Evolutionary conservation across 441 rosid genomes (phyloP).

Genomic region (Macaranga tanarius): DNA sequence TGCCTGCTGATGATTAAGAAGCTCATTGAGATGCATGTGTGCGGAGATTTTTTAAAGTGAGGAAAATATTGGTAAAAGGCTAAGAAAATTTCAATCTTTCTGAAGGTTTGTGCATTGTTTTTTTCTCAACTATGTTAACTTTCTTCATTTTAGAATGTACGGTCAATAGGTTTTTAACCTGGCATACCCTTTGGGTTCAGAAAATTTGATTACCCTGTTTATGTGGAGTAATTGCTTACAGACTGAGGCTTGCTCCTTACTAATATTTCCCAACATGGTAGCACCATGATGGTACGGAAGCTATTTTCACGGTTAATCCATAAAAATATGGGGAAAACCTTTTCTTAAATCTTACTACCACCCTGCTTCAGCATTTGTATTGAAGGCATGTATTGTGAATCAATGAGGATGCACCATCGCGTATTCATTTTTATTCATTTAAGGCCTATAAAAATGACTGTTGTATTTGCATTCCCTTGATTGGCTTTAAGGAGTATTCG

Average conservation of each 20-base stretch:
- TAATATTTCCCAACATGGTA: not conserved
- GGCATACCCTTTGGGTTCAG: not conserved
- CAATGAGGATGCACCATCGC: not conserved
- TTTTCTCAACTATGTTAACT: not conserved
- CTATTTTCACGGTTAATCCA: not conserved
- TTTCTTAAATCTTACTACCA: not conserved
- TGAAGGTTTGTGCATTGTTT: not conserved
- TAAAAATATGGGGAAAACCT: not conserved
- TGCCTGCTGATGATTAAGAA: not conserved
- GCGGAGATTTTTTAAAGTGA: not conserved
- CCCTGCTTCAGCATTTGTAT: not conserved
- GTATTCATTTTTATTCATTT: not conserved
- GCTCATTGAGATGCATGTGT: not conserved
- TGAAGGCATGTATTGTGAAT: not conserved
- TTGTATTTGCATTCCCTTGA: not conserved
- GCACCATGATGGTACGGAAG: not conserved
- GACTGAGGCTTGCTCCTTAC: not conserved
- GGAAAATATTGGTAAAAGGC: not conserved
- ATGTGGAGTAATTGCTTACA: not conserved
- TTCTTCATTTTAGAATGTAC: not conserved
- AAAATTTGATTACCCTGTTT: not conserved
- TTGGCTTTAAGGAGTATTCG: conserved; percentile 5
- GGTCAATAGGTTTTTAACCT: not conserved
- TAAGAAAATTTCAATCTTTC: not conserved
- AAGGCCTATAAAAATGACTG: not conserved